phyloP scores from a whole-genome alignment of 2,329 filamentous ascomycete species.

The Xylariaceae sp. region DNA sequence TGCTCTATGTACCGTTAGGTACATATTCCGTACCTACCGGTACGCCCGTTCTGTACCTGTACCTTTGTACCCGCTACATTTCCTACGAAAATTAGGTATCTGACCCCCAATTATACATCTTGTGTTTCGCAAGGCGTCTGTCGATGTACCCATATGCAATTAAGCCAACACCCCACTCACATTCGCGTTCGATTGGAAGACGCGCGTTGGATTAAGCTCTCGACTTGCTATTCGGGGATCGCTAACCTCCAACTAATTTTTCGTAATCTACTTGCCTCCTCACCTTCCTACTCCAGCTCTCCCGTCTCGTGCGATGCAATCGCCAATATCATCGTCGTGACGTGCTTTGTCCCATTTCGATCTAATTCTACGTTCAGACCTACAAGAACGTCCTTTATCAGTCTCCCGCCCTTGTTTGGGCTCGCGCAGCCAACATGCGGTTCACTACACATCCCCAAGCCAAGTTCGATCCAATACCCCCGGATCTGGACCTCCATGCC shows the following conservation, averaged over 20 bases:
- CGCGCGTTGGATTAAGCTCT: not conserved
- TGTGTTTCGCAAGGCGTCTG: not conserved
- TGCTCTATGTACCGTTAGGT: too few species aligned
- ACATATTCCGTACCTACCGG: too few species aligned
- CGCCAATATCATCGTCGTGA: not conserved
- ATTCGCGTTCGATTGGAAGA: not conserved
- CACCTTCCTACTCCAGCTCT: not conserved
- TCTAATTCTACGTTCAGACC: not conserved
- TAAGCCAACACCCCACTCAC: not conserved
- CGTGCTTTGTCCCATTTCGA: conserved; percentile 11
- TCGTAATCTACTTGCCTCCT: not conserved
- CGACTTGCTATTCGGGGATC: not conserved
- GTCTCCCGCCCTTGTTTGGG: not conserved
- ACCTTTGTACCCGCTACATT: too few species aligned
- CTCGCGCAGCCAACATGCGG: conserved; percentile 56
- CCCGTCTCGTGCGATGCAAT: not conserved
- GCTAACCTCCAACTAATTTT: not conserved
- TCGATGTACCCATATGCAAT: not conserved
- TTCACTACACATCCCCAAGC: conserved; percentile 71
- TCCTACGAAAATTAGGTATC: too few species aligned
- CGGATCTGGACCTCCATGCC: conserved; percentile 70
- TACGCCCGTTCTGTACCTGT: too few species aligned
- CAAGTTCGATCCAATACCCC: conserved; percentile 86
- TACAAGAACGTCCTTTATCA: not conserved
- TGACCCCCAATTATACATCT: too few species aligned